Evolutionary conservation across 176 grass and related monocot genomes (phyloP).

Genomic region (Luzula sylvatica): DNA sequence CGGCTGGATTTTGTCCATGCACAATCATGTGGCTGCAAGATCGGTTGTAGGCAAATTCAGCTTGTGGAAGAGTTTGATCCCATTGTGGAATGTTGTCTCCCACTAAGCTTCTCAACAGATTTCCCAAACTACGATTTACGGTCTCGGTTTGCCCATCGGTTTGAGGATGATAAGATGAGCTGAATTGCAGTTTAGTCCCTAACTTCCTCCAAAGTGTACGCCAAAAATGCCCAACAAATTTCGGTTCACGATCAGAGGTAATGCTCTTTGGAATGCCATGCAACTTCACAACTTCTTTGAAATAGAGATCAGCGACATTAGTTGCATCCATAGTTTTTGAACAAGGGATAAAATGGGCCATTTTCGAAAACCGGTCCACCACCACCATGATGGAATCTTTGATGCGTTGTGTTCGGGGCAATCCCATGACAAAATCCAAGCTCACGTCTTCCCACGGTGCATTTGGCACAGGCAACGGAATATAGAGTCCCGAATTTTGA

Average conservation of each 20-base stretch:
- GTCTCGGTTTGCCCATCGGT: not conserved
- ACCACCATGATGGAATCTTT: conserved; percentile 5
- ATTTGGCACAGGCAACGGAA: not conserved
- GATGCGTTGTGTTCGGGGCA: not conserved
- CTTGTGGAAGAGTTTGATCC: not conserved
- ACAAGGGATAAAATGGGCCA: conserved; percentile 9
- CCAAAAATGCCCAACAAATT: conserved; percentile 5
- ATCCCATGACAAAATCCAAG: conserved; percentile 14
- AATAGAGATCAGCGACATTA: conserved; percentile 4
- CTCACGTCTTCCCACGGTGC: conserved; percentile 4
- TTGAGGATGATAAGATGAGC: not conserved
- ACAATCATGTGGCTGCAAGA: not conserved
- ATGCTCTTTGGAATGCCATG: conserved; percentile 10
- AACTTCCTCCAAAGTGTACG: not conserved
- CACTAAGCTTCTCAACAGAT: not conserved
- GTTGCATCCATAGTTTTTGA: not conserved
- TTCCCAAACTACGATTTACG: not conserved
- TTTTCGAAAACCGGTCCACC: conserved; percentile 8
- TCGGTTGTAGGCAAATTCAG: not conserved
- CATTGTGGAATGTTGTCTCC: not conserved
- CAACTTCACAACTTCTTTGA: not conserved
- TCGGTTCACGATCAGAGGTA: not conserved
- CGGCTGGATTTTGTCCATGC: not conserved
- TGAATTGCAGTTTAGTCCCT: conserved; percentile 1
- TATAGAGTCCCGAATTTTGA: conserved; percentile 5